Evolutionary conservation across 805 yeast species (phyloP).

Genomic region (Yueomyces sinensis): DNA sequence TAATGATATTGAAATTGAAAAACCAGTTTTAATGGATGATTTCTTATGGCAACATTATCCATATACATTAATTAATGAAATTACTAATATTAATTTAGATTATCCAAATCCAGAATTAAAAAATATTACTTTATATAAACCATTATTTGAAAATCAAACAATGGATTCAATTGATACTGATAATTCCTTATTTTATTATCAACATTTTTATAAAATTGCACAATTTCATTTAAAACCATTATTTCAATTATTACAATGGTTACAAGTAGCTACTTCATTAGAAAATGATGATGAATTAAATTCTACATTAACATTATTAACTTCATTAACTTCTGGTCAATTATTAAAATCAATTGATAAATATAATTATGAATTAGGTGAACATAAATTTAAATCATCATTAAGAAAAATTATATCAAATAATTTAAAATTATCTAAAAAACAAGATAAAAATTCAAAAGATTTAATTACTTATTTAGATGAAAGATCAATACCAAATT

Average conservation of each 20-base stretch:
- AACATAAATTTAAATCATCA: slow-evolving; percentile 47
- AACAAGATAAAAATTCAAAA: slow-evolving; percentile 6
- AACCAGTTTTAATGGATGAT: slow-evolving; percentile 25
- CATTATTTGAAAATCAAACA: slow-evolving; percentile 4
- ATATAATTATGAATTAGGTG: slow-evolving; percentile 78
- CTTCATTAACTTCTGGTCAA: slow-evolving; percentile 53
- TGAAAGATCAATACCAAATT: slow-evolving; percentile 39
- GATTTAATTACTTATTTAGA: slow-evolving; percentile 24
- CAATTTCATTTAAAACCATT: slow-evolving; percentile 57
- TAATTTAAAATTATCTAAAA: slow-evolving; percentile 10
- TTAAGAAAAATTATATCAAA: slow-evolving; percentile 26
- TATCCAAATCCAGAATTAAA: slow-evolving; percentile 8
- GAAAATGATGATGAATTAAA: slow-evolving; percentile 50
- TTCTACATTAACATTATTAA: slow-evolving; percentile 39
- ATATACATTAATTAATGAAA: slow-evolving; percentile 23
- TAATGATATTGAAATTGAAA: slow-evolving; percentile 19
- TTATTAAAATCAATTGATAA: slow-evolving; percentile 55
- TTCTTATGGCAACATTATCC: slow-evolving; percentile 28
- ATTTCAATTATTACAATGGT: slow-evolving; percentile 75
- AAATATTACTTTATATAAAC: slow-evolving; percentile 17
- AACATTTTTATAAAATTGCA: slow-evolving; percentile 51
- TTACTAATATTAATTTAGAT: slow-evolving; percentile 15
- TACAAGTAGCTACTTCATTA: slow-evolving; percentile 71
- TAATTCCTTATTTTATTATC: slow-evolving; percentile 48
- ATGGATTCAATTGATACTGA: slow-evolving; percentile 5